Base-by-base conservation (phyloP, 768 basidiomycete species). In the Guyanaporus albipodus region DNA sequence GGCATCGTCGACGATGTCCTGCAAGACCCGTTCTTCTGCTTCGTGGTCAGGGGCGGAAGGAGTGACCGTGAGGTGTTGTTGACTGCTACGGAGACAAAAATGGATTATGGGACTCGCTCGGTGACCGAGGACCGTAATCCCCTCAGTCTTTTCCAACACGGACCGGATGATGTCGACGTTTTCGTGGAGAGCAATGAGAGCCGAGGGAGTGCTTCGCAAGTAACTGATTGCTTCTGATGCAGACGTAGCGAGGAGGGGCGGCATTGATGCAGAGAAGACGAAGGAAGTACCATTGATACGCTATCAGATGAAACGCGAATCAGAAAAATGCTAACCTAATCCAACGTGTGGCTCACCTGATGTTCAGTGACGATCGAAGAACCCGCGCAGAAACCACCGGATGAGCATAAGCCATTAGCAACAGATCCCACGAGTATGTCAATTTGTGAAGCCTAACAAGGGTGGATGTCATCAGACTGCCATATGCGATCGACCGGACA, bases 331-430 rank as follows among this genome's bases (percentile, higher is more conserved):
- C 23, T 10, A 17, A 43, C 21, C n/a, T 40, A 4, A 18, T 15
- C 11, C 7, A 31, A 15, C 15, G 19, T 4, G 12, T 2, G 7
- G 19, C 68, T 18, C 55, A 87, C 89, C 75, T 93, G 95, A 61
- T 99, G 95, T 52, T 90, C 80, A 19, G 91, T 80, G 24, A 96
- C 88, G 32, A 80, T 76, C 15, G 69, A 67, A 1, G 88, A 86
- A 21, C 96, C 96, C 4, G 91, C 91, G 59, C 95, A 98, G 78
- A 98, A 99, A 2, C 96, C 96, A 38, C 95, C 96, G 2, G 78
- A 76, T 1, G 94, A 80, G 49, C 80, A 81, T 17, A 98, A 78
- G 12, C 87, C 87, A 29, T 77, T 91, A 0, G 93, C 86, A 49
- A 91, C 78, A 21, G 91, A 94, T 4, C 93, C 95, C 2, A 95